phyloP scores from a whole-genome alignment of 768 basidiomycete genomes.

The Lactarius trivialis region DNA sequence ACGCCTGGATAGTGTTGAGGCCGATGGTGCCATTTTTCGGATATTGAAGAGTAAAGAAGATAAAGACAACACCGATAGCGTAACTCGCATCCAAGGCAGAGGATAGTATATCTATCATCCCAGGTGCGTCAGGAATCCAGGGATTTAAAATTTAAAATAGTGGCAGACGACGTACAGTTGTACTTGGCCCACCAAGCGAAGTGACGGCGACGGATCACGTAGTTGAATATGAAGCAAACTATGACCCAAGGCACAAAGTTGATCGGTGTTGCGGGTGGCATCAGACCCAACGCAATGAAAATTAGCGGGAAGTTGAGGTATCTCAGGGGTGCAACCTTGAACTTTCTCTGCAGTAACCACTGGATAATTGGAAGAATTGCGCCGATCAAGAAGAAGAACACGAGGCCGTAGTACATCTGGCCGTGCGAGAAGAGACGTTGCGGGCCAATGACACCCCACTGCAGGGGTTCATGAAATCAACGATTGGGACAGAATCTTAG shows the following conservation, averaged over 20 bases:
- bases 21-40: constrained; percentile 43
- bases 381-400: constrained; percentile 76
- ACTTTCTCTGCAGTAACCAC: constrained; percentile 37
- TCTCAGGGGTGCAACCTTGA: constrained; percentile 30
- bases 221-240: constrained; percentile 34
- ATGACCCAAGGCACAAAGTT: constrained; percentile 36
- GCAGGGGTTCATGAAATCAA: neutral
- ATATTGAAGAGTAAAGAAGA: constrained; percentile 59
- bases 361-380: constrained; percentile 50
- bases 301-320: constrained; percentile 55
- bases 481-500: too few species aligned
- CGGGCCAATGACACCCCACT: constrained; percentile 6
- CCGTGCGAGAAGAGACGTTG: neutral
- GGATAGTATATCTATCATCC: constrained; percentile 47
- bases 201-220: constrained; percentile 24
- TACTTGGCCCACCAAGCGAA: constrained; percentile 37
- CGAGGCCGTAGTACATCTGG: constrained; percentile 29
- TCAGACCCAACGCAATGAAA: constrained; percentile 34
- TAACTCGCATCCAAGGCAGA: constrained; percentile 67
- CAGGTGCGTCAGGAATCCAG: constrained; percentile 24
- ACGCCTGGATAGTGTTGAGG: constrained; percentile 40
- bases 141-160: constrained; percentile 21
- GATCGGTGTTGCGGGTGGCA: constrained; percentile 38
- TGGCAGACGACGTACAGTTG: constrained; percentile 26
- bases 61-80: constrained; percentile 46